These are phyloP conservation scores for Podospora comata DNA, from an alignment of 495 filamentous ascomycete species.

Conservation along the genomic window DNA sequence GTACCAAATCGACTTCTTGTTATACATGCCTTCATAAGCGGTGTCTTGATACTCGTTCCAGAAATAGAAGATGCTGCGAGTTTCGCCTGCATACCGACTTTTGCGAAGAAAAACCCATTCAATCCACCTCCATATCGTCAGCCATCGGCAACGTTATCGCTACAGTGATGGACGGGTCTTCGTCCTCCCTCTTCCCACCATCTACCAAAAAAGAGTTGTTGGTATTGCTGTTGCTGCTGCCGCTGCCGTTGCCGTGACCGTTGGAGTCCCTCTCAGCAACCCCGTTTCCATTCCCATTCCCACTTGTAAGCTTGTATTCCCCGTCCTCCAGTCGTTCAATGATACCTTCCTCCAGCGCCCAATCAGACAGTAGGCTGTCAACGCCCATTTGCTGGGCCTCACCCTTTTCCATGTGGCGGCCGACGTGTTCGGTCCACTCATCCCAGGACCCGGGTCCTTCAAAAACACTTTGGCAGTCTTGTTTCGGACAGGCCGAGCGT, in stretches of 20 bases:
- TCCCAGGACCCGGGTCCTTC: slow-evolving; percentile 76
- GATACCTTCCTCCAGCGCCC: slow-evolving; percentile 57
- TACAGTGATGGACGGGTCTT: slow-evolving; percentile 37
- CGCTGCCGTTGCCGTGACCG: neutral
- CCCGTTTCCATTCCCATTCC: slow-evolving; percentile 21
- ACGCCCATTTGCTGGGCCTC: slow-evolving; percentile 51
- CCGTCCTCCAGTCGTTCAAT: slow-evolving; percentile 52
- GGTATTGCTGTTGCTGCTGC: slow-evolving; percentile 18
- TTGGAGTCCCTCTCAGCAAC: neutral
- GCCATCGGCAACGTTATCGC: slow-evolving; percentile 24
- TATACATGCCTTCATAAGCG: neutral
- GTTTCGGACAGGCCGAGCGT: slow-evolving; percentile 61
- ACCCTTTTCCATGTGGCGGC: slow-evolving; percentile 74
- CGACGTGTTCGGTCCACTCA: slow-evolving; percentile 87
- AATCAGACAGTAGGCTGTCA: slow-evolving; percentile 51
- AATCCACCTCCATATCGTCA: slow-evolving; percentile 32
- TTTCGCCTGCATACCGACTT: neutral
- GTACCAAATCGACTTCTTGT: neutral
- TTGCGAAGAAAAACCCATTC: neutral
- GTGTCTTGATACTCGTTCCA: neutral
- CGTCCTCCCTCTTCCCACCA: slow-evolving; percentile 31
- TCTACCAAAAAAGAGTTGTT: slow-evolving; percentile 21
- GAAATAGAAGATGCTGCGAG: neutral
- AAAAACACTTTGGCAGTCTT: slow-evolving; percentile 67
- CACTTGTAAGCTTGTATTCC: slow-evolving; percentile 46